Base-by-base conservation (phyloP, 2,329 filamentous ascomycete species). In the Trichoderma cornu-damae region DNA sequence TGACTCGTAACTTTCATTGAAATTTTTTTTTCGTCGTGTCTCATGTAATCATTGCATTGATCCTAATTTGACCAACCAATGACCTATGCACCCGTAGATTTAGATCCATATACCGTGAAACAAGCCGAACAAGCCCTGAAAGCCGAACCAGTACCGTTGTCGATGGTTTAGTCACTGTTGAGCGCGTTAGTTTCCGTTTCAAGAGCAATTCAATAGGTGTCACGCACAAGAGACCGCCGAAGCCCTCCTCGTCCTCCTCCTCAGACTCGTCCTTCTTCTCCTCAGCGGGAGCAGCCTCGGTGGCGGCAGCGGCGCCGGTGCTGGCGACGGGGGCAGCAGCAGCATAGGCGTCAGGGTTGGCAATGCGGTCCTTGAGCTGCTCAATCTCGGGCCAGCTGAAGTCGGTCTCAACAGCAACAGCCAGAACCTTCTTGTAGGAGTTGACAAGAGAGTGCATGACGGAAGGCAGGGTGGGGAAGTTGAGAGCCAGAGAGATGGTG, bases 281-380 rank as follows among this genome's bases (percentile, higher is more conserved):
- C 70, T 84, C 80, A 67, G 81, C 79, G 62, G 79, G 78, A 54
- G 76, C 75, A 58, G 77, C 77, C 62, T 77, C 80, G 56, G 74
- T 75, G 62, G 76, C 77, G 61, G 76, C 77, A 60, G 76, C 76
- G 61, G 75, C 77, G 61, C 78, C 79, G 57, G 83, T 79, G 60
- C 79, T 80, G 58, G 86, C 87, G 64, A 74, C 84, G 59, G 93
- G 90, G 65, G 88, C 90, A 65, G 92, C 81, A 48, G 90, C 75
- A 64, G 93, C 94, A 76, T 97, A 99, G 57, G 90, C 90, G 57
- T 99, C 94, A 68, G 95, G 95, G 86, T 99, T 97, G 79, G 90
- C 90, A 71, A 99, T 96, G 76, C 94, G 91, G 81, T 99, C 94
- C 89, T 99, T 99, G 81, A 99, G 88, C 79, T 96, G 84, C 72